phyloP scores from a whole-genome alignment of 2,329 filamentous ascomycete genomes.

The Neodidymelliopsis sp. region DNA sequence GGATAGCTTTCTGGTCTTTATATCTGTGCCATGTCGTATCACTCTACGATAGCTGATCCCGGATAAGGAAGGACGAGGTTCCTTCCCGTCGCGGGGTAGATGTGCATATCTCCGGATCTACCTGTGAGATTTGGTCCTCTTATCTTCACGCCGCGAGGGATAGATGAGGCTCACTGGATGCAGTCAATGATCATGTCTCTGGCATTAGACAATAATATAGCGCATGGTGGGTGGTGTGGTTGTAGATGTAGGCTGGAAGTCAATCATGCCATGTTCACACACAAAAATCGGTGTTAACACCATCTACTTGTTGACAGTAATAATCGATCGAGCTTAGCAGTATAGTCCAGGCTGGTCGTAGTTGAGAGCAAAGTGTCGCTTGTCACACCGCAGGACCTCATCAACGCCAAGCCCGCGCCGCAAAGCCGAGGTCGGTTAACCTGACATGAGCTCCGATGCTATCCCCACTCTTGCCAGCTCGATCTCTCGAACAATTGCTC shows the following conservation, averaged over 20 bases:
- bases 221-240: too few species aligned
- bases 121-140: background rate
- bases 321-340: too few species aligned
- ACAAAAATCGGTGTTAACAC: too few species aligned
- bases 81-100: conserved; percentile 25
- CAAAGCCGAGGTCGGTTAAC: conserved; percentile 28
- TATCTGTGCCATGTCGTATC: background rate
- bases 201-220: too few species aligned
- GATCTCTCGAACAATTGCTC: conserved; percentile 15
- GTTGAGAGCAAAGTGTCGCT: too few species aligned
- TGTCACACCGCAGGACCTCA: background rate
- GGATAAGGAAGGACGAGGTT: conserved; percentile 22
- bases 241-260: too few species aligned
- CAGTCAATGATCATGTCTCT: too few species aligned
- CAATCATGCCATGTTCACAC: too few species aligned
- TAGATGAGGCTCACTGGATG: too few species aligned
- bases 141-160: background rate
- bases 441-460: conserved; percentile 25
- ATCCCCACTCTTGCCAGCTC: conserved; percentile 26
- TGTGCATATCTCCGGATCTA: conserved; percentile 18
- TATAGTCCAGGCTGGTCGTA: too few species aligned
- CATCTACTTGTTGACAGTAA: too few species aligned
- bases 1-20: too few species aligned
- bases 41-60: background rate
- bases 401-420: conserved; percentile 21